Percentiles rank a stretch among this genome's conserved stretches.
These are phyloP conservation scores for Penicillium capsulatum DNA, from an alignment of 2,329 filamentous ascomycete species.

Conservation along the genomic window DNA sequence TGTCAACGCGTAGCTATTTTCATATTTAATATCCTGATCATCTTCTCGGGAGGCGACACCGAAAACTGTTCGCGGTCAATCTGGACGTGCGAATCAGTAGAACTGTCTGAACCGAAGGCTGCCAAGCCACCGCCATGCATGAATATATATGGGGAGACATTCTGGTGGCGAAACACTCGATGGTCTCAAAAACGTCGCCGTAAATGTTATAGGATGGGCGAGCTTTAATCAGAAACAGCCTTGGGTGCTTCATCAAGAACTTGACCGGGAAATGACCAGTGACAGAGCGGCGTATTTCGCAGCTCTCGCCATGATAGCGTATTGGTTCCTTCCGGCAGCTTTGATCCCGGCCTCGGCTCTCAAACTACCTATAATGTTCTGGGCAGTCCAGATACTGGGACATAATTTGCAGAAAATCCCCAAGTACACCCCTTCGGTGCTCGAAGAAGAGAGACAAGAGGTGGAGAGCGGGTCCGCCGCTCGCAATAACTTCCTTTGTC, in stretches of 20 bases:
- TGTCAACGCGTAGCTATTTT: neutral
- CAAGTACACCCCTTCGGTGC: conserved; percentile 25
- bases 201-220: conserved; percentile 38
- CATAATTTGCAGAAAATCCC: conserved; percentile 27
- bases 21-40: neutral
- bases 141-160: conserved; percentile 24
- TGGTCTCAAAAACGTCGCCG: conserved; percentile 33
- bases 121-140: conserved; percentile 29
- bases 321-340: conserved; percentile 28
- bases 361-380: conserved; percentile 24
- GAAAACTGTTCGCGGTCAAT: conserved; percentile 35
- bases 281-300: conserved; percentile 30
- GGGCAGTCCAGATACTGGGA: conserved; percentile 23
- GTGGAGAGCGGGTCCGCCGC: neutral
- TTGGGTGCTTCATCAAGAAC: conserved; percentile 24
- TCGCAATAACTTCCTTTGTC: conserved; percentile 28
- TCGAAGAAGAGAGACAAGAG: conserved; percentile 25
- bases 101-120: conserved; percentile 34
- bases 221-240: conserved; percentile 32
- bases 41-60: conserved; percentile 29
- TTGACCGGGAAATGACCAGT: conserved; percentile 2
- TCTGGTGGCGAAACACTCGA: conserved; percentile 25
- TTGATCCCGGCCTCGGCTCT: conserved; percentile 27
- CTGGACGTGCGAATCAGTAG: conserved; percentile 37
- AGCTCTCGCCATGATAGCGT: conserved; percentile 28